Evolutionary conservation across 176 grass and related monocot genomes (phyloP), one percentile per base, ranked within the genome.

Genomic region (Ampelocalamus luodianensis): DNA sequence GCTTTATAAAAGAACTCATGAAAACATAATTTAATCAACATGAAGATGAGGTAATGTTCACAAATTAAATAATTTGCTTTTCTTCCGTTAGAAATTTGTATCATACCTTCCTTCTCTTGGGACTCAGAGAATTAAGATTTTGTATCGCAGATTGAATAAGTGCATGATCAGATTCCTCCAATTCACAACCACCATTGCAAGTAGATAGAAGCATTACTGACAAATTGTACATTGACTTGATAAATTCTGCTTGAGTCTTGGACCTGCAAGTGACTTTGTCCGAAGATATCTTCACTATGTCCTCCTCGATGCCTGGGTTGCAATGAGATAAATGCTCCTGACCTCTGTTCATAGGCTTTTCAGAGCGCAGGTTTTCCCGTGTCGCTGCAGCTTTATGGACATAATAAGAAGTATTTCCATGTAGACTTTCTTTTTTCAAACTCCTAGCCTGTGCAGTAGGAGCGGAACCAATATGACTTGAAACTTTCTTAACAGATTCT

Each of bases 151-250:
- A 79, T 58, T 84, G 83, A 78, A 92, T 53, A 83, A 92, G 80
- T 79, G 83, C 51, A 65, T 43, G 60, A 61, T 92, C 76, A 87
- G 51, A 73, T 40, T 83, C 83, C 74, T 70, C 72, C 62, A 92
- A 66, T 46, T 71, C 68, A 61, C 83, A 80, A 69, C 60, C 79
- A 55, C 82, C 26, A 72, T 65, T 45, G 24, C 73, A 84, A n/a
- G 46, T 53, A 55, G 79, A 83, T 55, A 87, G 49, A 77, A 92
- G 90, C 76, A 71, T 50, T 89, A 79, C 56, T 42, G 91, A 87
- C 22, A 87, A 80, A 81, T 87, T 86, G 70, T 92, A 77, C 71
- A 92, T 75, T 55, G 91, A 89, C 51, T 87, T 81, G 58, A 92
- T 86, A 56, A 92, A 67, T 55, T 80, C 79, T 77, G 65, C 49